Conservation (phyloP, 2,329 filamentous ascomycete genomes). For the Teratosphaeria destructans region DNA sequence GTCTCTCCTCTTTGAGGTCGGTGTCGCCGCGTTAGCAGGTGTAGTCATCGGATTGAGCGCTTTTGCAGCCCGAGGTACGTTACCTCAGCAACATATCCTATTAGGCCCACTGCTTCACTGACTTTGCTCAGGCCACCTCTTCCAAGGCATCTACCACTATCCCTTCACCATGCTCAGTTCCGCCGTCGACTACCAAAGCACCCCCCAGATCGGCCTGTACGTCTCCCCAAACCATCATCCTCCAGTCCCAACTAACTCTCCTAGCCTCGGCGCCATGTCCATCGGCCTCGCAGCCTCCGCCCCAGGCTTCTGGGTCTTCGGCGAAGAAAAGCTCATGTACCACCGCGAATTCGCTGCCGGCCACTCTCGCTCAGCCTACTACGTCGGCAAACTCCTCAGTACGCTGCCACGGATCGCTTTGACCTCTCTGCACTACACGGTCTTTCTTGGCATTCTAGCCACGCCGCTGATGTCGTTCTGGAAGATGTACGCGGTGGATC, state of each 20-base stretch:
- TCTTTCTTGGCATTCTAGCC: conserved; percentile 39
- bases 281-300: conserved; percentile 46
- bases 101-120: not conserved
- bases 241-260: not conserved
- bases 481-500: conserved; percentile 40
- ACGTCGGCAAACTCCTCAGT: conserved; percentile 44
- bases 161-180: conserved; percentile 44
- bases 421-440: conserved; percentile 46
- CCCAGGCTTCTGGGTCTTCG: conserved; percentile 48
- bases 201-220: conserved; percentile 41
- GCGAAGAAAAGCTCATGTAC: conserved; percentile 46
- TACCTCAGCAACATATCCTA: not conserved
- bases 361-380: conserved; percentile 47
- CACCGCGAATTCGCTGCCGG: conserved; percentile 47
- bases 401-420: conserved; percentile 43
- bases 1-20: conserved; percentile 46
- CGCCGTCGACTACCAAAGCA: conserved; percentile 41
- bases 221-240: not conserved
- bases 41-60: conserved; percentile 46
- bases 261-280: conserved; percentile 38
- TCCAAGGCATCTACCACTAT: conserved; percentile 42
- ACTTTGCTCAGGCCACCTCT: conserved; percentile 35
- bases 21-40: conserved; percentile 42
- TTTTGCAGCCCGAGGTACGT: conserved; percentile 29
- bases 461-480: conserved; percentile 42